Evolutionary conservation across 1,284 basidiomycete species (phyloP), one percentile per base, ranked within the genome.

Genomic region (Apiotrichum porosum): DNA sequence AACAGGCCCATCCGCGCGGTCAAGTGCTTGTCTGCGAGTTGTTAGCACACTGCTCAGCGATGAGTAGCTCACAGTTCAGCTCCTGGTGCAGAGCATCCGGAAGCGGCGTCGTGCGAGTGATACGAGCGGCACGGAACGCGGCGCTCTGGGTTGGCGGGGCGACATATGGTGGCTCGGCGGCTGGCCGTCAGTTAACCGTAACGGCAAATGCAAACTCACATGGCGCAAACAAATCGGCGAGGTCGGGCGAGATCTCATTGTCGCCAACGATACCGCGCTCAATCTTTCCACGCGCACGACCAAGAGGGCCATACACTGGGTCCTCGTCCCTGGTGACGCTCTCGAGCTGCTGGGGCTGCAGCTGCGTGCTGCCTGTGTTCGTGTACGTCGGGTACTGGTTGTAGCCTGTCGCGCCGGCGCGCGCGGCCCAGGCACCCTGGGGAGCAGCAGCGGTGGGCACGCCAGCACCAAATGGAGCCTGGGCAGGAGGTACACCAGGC

Each of bases 1-100:
- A 98, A 83, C 47, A 99, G 74, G 10, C 94, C 94, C 86, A 95
- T 92, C 39, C 66, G 66, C 13, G 67, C 68, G 3, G 57, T 62
- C 34, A 58, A 52, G 37, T 68, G 58, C 38, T 71, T 68, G 50
- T 56, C 63, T 66, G 35, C 14, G 10, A 30, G 28, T 14, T 14
- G 28, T 30, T 30, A 19, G 13, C 19, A 9, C 10, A 28, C n/a
- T 1, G 12, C 15, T 18, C 32, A 9, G 22, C 13, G 14, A 18
- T 43, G 37, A 41, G 35, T 6, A 44, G 59, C 63, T 52, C 39
- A 66, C 69, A 61, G 34, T 61, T 68, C 26, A 68, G 56, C 53
- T 71, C 65, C 42, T 67, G 63, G 51, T 63, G 64, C 32, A 73
- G 52, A 1, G 63, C 66, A 47, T 73, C 71, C 5, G 69, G 69